A percentile compares a stretch with the other conserved stretches of the same genome.
phyloP scores from a whole-genome alignment of 2,329 filamentous ascomycete genomes.

The Colletotrichum graminicola region DNA sequence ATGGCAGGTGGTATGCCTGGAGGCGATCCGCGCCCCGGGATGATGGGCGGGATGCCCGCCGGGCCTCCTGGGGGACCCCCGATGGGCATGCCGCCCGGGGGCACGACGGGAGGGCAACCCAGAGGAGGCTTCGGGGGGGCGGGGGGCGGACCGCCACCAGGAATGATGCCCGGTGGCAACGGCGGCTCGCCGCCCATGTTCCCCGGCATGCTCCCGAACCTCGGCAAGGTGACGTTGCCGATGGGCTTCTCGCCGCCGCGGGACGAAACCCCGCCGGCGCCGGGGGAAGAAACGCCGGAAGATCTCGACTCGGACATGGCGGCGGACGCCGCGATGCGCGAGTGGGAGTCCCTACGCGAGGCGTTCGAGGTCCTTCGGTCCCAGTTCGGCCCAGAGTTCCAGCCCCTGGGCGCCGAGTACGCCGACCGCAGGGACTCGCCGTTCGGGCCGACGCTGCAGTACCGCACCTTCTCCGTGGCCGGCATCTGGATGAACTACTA shows the following conservation, averaged over 20 bases:
- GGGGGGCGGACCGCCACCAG: slow-evolving; percentile 25
- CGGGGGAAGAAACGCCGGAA: slow-evolving; percentile 57
- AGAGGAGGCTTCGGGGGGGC: slow-evolving; percentile 38
- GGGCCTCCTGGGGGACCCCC: slow-evolving; percentile 17
- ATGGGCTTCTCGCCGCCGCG: slow-evolving; percentile 67
- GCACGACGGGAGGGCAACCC: slow-evolving; percentile 13
- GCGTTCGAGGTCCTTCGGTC: slow-evolving; percentile 77
- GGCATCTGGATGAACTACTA: slow-evolving; percentile 91
- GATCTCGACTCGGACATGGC: slow-evolving; percentile 72
- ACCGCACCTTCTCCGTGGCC: slow-evolving; percentile 88
- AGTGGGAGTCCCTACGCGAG: slow-evolving; percentile 82
- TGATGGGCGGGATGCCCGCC: slow-evolving; percentile 19
- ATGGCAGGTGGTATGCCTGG: slow-evolving; percentile 26
- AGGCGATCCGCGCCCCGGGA: slow-evolving; percentile 25
- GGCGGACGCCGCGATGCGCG: slow-evolving; percentile 76
- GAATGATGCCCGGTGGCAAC: slow-evolving; percentile 40
- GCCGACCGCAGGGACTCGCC: slow-evolving; percentile 73
- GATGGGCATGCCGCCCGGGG: slow-evolving; percentile 22
- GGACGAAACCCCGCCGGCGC: slow-evolving; percentile 56
- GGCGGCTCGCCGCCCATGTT: slow-evolving; percentile 61
- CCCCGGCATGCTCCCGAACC: slow-evolving; percentile 67
- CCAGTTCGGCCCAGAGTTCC: slow-evolving; percentile 80
- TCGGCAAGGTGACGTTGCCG: slow-evolving; percentile 63
- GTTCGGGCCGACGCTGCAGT: slow-evolving; percentile 85
- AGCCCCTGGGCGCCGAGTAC: slow-evolving; percentile 78